Evolutionary conservation across 1,139 yeast genomes (phyloP).

Genomic region (Insectozyma bohioensis): DNA sequence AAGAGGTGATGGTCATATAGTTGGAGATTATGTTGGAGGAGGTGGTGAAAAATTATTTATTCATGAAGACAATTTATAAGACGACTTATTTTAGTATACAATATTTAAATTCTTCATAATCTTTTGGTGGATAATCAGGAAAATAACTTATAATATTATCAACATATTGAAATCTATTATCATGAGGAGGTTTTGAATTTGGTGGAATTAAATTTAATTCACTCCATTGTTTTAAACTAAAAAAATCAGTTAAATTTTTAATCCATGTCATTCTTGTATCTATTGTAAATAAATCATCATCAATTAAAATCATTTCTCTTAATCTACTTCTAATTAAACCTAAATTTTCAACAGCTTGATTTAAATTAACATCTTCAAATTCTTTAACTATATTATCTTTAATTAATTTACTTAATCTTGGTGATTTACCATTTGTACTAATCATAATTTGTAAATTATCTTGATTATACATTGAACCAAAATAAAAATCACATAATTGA

Average conservation of each 20-base stretch:
- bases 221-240: slow-evolving; percentile 62
- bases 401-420: slow-evolving; percentile 67
- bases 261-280: slow-evolving; percentile 75
- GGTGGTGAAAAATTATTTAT: slow-evolving; percentile 84
- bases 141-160: slow-evolving; percentile 33
- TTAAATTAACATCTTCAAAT: slow-evolving; percentile 39
- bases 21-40: slow-evolving; percentile 87
- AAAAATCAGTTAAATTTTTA: slow-evolving; percentile 61
- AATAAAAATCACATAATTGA: slow-evolving; percentile 78
- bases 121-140: slow-evolving; percentile 44
- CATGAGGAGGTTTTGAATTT: slow-evolving; percentile 13
- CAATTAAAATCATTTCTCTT: slow-evolving; percentile 39
- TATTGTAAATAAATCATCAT: slow-evolving; percentile 53
- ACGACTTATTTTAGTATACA: slow-evolving; percentile 6
- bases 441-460: slow-evolving; percentile 84
- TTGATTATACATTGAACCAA: slow-evolving; percentile 74
- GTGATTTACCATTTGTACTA: slow-evolving; percentile 81
- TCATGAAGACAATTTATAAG: slow-evolving; percentile 58
- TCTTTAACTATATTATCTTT: slow-evolving; percentile 57
- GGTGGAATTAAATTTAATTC: slow-evolving; percentile 24
- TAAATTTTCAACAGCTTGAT: slow-evolving; percentile 62
- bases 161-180: slow-evolving; percentile 19
- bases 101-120: slow-evolving; percentile 30
- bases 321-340: slow-evolving; percentile 57
- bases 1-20: slow-evolving; percentile 89